Base-by-base conservation (phyloP, 2,329 filamentous ascomycete genomes). In the Cytospora paraplurivora region DNA sequence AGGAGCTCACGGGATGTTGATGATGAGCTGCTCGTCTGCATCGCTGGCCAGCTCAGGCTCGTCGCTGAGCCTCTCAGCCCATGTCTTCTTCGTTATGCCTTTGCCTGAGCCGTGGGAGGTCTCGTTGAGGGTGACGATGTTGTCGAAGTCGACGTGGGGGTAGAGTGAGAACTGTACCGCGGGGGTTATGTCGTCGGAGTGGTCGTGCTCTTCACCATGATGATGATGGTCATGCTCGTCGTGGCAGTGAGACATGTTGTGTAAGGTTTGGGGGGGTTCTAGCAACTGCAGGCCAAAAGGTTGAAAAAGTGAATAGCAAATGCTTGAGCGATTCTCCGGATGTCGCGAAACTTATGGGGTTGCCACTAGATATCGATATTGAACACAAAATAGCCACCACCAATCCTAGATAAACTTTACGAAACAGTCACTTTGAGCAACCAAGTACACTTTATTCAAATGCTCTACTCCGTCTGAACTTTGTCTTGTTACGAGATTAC, bases 101-200 rank as follows among this genome's bases (percentile, higher is more conserved):
- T 85, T 85, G 19, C 93, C 95, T 0, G 88, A 84, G 64, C 88
- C 85, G 8, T 86, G 78, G 15, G 77, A 75, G 12, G 86, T 81
- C 78, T 98, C 95, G 75, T 99, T 99, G 61, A 97, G 79, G 0
- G 94, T 95, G 44, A 82, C 86, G 67, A 99, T 88, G 34, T 88
- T 85, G 77, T 92, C 89, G 77, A 98, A 97, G 75, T 93, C 87
- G 76, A 99, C 93, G 74, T 97, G 90, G 68, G 91, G 87, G 80
- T 97, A 98, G 41, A 99, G 87, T 50, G 93, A 92, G 71, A 88
- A 89, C 76, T 98, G 94, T 17, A 97, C 82, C 1, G 93, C 94
- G 0, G 95, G 95, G 1, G 91, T 93, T 71, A 97, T 86, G 79
- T 98, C 94, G 79, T 98, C 91, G 54, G 86, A 89, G 78, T 97